These are phyloP conservation scores for Microcera coccophila DNA, from an alignment of 2,329 filamentous ascomycete species.

Conservation along the genomic window DNA sequence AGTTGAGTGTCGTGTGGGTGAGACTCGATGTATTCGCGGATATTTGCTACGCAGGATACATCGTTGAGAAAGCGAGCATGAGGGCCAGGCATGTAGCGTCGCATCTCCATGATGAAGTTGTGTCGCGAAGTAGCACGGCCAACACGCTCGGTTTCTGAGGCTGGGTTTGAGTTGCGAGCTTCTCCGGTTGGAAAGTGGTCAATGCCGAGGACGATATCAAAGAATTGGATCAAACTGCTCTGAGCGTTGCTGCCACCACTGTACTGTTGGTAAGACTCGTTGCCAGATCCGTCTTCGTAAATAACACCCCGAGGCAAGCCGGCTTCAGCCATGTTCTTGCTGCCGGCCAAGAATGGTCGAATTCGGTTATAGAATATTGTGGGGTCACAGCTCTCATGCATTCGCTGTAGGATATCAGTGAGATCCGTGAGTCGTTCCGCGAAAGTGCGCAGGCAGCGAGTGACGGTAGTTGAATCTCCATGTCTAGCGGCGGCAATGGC, in stretches of 20 bases:
- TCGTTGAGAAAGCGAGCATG: slow-evolving; percentile 87
- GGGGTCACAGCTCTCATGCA: slow-evolving; percentile 95
- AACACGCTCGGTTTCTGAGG: slow-evolving; percentile 45
- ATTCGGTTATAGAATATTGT: slow-evolving; percentile 94
- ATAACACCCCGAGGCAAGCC: slow-evolving; percentile 82
- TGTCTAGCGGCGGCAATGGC: slow-evolving; percentile 77
- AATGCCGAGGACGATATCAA: slow-evolving; percentile 85
- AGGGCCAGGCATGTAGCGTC: slow-evolving; percentile 90
- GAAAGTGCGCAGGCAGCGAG: slow-evolving; percentile 71
- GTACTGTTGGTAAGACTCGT: slow-evolving; percentile 72
- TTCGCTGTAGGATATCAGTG: slow-evolving; percentile 70
- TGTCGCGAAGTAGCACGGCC: slow-evolving; percentile 44
- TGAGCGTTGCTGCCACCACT: slow-evolving; percentile 95
- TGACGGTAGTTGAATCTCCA: slow-evolving; percentile 67
- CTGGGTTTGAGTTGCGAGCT: slow-evolving; percentile 47
- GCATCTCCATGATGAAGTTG: slow-evolving; percentile 97
- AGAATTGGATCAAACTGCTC: slow-evolving; percentile 95
- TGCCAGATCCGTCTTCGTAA: slow-evolving; percentile 75
- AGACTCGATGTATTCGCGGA: slow-evolving; percentile 73
- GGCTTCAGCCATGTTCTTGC: slow-evolving; percentile 96
- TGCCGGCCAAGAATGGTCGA: slow-evolving; percentile 90
- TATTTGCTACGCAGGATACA: slow-evolving; percentile 75
- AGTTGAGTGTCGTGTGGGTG: slow-evolving; percentile 61
- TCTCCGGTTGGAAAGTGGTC: slow-evolving; percentile 87
- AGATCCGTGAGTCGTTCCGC: slow-evolving; percentile 87